Percentiles rank a stretch among this genome's conserved stretches.
These are phyloP conservation scores for Nicotiana rustica DNA, from an alignment of 305 asterid genomes.

Conservation along the genomic window DNA sequence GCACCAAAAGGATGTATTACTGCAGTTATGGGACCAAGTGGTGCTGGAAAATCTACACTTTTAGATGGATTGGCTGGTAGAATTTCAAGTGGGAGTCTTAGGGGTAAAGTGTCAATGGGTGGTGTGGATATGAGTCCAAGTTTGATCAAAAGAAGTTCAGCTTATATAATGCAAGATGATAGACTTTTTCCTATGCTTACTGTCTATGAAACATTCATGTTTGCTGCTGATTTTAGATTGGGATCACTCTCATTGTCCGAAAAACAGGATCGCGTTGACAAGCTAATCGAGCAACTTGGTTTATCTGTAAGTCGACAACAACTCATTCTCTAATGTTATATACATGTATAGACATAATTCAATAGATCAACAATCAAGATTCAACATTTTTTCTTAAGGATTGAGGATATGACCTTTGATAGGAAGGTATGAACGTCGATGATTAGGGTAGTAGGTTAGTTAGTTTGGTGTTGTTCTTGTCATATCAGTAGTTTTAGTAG, in stretches of 20 bases:
- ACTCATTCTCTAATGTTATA: background rate
- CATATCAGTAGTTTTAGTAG: too few relatives aligned
- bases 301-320: conserved; percentile 55
- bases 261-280: conserved; percentile 66
- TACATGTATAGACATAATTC: background rate
- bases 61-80: conserved; percentile 84
- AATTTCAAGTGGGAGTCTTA: conserved; percentile 70
- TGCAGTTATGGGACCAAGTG: conserved; percentile 95
- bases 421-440: too few relatives aligned
- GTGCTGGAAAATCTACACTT: conserved; percentile 88
- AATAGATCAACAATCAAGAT: too few relatives aligned
- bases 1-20: conserved; percentile 85
- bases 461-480: too few relatives aligned
- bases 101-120: conserved; percentile 64
- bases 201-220: conserved; percentile 85
- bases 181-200: conserved; percentile 80
- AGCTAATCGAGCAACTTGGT: conserved; percentile 65
- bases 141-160: conserved; percentile 69
- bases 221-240: conserved; percentile 81
- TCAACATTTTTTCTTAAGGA: too few relatives aligned
- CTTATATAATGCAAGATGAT: conserved; percentile 86
- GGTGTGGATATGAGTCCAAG: conserved; percentile 72
- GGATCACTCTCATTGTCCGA: conserved; percentile 59
- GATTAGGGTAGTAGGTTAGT: too few relatives aligned
- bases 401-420: too few relatives aligned